phyloP scores from a whole-genome alignment of 1,139 yeast species.

The Kodamaea ohmeri region DNA sequence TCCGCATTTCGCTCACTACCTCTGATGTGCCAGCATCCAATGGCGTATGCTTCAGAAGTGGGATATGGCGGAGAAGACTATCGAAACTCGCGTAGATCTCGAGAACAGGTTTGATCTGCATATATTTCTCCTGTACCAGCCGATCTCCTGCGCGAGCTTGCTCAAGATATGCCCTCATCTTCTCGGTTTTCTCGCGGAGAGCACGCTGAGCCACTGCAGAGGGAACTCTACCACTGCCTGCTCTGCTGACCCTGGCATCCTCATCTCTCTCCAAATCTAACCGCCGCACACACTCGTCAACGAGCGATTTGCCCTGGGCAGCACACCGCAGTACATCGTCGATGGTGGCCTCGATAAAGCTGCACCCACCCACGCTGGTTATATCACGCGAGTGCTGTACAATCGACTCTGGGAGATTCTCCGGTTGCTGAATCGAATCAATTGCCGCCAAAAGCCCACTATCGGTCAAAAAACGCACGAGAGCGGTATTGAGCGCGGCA shows the following conservation, averaged over 20 bases:
- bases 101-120: conserved; percentile 42
- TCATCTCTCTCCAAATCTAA: conserved; percentile 53
- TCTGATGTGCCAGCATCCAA: conserved; percentile 40
- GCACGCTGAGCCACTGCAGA: conserved; percentile 40
- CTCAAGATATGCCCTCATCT: conserved; percentile 47
- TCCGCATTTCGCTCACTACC: conserved; percentile 41
- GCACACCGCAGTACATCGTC: conserved; percentile 46
- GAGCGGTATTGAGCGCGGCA: conserved; percentile 45
- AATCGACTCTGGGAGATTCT: conserved; percentile 58
- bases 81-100: conserved; percentile 44
- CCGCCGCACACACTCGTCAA: conserved; percentile 45
- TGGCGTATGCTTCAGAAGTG: conserved; percentile 43
- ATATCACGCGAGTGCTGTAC: conserved; percentile 55
- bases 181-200: conserved; percentile 38
- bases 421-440: conserved; percentile 63
- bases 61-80: conserved; percentile 46
- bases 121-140: conserved; percentile 43
- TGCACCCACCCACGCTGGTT: conserved; percentile 52
- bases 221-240: conserved; percentile 9
- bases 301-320: conserved; percentile 35
- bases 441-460: conserved; percentile 59
- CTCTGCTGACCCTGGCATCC: too few species aligned
- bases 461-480: conserved; percentile 44
- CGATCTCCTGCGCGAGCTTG: conserved; percentile 67
- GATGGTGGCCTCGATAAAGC: conserved; percentile 40